Evolutionary conservation across 2,329 filamentous ascomycete species (phyloP), one percentile per base, ranked within the genome.

Genomic region (Xylaria digitata): DNA sequence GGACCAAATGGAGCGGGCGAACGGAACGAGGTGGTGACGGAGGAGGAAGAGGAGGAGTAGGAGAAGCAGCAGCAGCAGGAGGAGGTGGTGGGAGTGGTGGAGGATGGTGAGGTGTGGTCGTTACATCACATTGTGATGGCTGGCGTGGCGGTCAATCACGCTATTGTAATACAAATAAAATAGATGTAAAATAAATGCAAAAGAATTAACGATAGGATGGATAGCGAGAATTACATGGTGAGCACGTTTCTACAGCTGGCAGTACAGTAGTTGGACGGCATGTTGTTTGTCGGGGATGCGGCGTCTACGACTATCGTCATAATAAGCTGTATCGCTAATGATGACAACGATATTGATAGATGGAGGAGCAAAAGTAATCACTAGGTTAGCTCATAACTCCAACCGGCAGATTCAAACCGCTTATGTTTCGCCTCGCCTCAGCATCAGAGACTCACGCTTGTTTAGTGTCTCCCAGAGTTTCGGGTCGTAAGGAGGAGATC

Each of bases 401-500:
- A 68, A 55, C 53, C 53, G 66, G 53, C 61, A 62, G 55, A 19
- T 42, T 56, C 43, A 66, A 43, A 60, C 54, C 45, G 46, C 49
- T 55, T 58, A 62, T 59, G 64, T 72, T 66, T 65, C 55, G 61
- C 54, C 72, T 71, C 71, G 69, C 71, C 67, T 71, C 73, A 70
- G 70, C 72, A 72, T 76, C 71, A 72, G 70, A 73, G 70, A 13
- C 72, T 75, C 71, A 75, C 76, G 76, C 76, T 76, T 77, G 74
- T 76, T 77, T 77, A 77, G 76, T 74, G 58, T 71, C 71, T 74
- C 70, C 74, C 76, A 76, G 71, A 74, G 70, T 61, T 70, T 74
- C 73, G 76, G 75, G 75, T 76, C 75, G 60, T 69, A 67, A 23
- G 19, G 11, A 55, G 70, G 68, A 75, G 72, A 75, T 74, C 73